A percentile compares a stretch with the other conserved stretches of the same genome.
phyloP scores from a whole-genome alignment of 2,329 filamentous ascomycete species.

The Trichoderma semiorbis region DNA sequence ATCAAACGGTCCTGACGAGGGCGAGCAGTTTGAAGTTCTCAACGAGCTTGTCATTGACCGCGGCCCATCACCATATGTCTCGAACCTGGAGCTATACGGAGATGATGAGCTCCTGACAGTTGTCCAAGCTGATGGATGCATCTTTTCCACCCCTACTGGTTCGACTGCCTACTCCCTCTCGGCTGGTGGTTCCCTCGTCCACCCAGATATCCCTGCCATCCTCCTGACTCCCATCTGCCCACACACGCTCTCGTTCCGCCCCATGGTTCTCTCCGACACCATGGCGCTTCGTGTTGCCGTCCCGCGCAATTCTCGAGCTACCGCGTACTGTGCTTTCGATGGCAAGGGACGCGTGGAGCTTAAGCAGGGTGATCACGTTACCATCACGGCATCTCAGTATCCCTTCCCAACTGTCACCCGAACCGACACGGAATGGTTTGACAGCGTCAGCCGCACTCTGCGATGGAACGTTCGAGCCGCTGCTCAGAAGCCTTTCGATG shows the following conservation, averaged over 20 bases:
- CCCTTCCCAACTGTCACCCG: slow-evolving; percentile 95
- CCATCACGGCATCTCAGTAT: slow-evolving; percentile 92
- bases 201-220: slow-evolving; percentile 95
- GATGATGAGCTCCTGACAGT: slow-evolving; percentile 94
- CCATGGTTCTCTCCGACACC: slow-evolving; percentile 95
- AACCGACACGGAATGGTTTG: slow-evolving; percentile 90
- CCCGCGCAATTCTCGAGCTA: slow-evolving; percentile 79
- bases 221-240: slow-evolving; percentile 96
- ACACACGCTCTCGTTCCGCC: slow-evolving; percentile 92
- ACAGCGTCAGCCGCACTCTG: slow-evolving; percentile 86
- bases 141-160: slow-evolving; percentile 93
- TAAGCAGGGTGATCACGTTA: slow-evolving; percentile 89
- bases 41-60: slow-evolving; percentile 99
- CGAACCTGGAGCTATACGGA: slow-evolving; percentile 91
- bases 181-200: slow-evolving; percentile 90
- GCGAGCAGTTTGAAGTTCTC: slow-evolving; percentile 94
- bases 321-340: slow-evolving; percentile 95
- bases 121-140: slow-evolving; percentile 94
- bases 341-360: slow-evolving; percentile 95
- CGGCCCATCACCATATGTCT: slow-evolving; percentile 93
- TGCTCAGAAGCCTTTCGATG: slow-evolving; percentile 83
- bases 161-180: slow-evolving; percentile 95
- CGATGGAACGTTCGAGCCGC: slow-evolving; percentile 94
- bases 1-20: slow-evolving; percentile 60
- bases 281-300: slow-evolving; percentile 88